phyloP scores from a whole-genome alignment of 2,329 filamentous ascomycete species.

The Magnaporthiopsis incrustans region DNA sequence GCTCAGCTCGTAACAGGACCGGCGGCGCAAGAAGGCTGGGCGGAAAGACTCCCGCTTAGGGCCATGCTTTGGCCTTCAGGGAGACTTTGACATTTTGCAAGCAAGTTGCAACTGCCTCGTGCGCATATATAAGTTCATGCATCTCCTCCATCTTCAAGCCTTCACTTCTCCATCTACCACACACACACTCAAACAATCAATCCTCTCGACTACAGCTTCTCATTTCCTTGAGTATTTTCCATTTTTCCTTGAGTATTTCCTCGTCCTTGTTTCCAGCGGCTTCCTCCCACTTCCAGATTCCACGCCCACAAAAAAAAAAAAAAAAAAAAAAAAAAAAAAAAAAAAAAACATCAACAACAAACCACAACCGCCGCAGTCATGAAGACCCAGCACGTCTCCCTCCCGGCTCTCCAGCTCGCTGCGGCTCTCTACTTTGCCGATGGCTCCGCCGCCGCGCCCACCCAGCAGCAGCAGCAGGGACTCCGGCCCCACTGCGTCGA shows the following conservation, averaged over 20 bases:
- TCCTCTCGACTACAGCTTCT: not conserved
- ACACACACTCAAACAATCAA: not conserved
- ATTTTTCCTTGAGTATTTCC: too few species aligned
- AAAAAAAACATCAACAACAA: too few species aligned
- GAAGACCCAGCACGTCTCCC: constrained; percentile 1
- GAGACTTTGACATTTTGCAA: not conserved
- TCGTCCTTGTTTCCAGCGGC: too few species aligned
- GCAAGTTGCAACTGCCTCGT: not conserved
- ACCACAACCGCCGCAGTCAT: not conserved
- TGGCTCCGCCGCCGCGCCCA: too few species aligned
- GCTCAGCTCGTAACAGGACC: not conserved
- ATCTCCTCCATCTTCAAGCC: not conserved
- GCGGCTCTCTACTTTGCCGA: not conserved
- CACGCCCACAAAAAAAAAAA: too few species aligned
- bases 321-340: too few species aligned
- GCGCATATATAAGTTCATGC: not conserved
- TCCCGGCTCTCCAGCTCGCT: not conserved
- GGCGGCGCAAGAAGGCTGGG: not conserved
- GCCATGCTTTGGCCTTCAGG: not conserved
- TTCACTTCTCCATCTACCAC: not conserved
- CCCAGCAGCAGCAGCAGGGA: not conserved
- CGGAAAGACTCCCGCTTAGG: not conserved
- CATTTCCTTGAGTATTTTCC: not conserved
- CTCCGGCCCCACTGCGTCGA: not conserved
- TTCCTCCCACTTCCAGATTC: too few species aligned